These are phyloP conservation scores for Paramecium octaurelia DNA, from an alignment of 73 alveolate species.

Conservation along the genomic window DNA sequence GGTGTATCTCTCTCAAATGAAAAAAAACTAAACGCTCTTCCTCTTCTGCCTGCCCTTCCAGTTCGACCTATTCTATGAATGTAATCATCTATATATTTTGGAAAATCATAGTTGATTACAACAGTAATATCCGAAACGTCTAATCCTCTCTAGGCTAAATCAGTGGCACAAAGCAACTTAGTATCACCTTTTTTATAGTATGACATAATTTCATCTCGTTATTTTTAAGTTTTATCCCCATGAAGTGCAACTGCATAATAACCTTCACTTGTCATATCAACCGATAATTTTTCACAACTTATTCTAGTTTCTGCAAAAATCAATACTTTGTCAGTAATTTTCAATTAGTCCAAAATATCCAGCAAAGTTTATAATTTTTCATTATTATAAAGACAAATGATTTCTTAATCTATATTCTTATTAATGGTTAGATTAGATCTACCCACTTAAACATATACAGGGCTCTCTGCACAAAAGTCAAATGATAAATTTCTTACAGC, in stretches of 20 bases:
- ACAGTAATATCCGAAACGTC: slow-evolving; percentile 84
- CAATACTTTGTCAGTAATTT: slow-evolving; percentile 66
- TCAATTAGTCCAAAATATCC: slow-evolving; percentile 35
- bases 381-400: neutral
- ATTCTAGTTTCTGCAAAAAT: slow-evolving; percentile 83
- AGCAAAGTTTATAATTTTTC: slow-evolving; percentile 78
- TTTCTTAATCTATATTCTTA: slow-evolving; percentile 1
- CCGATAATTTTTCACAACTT: slow-evolving; percentile 82
- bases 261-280: slow-evolving; percentile 63
- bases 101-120: slow-evolving; percentile 93
- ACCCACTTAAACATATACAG: slow-evolving; percentile 72
- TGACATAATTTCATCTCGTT: slow-evolving; percentile 71
- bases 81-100: slow-evolving; percentile 87
- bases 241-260: slow-evolving; percentile 77
- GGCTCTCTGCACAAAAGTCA: slow-evolving; percentile 67
- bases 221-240: slow-evolving; percentile 85
- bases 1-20: slow-evolving; percentile 30
- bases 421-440: slow-evolving; percentile 61
- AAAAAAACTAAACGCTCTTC: slow-evolving; percentile 68
- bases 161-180: slow-evolving; percentile 88
- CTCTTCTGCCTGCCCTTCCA: slow-evolving; percentile 92
- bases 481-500: slow-evolving; percentile 71
- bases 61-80: slow-evolving; percentile 96
- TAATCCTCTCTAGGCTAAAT: slow-evolving; percentile 93
- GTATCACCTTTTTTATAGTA: slow-evolving; percentile 70